Evolutionary conservation across 78 protist species (phyloP).

Genomic region (Andalucia godoyi): DNA sequence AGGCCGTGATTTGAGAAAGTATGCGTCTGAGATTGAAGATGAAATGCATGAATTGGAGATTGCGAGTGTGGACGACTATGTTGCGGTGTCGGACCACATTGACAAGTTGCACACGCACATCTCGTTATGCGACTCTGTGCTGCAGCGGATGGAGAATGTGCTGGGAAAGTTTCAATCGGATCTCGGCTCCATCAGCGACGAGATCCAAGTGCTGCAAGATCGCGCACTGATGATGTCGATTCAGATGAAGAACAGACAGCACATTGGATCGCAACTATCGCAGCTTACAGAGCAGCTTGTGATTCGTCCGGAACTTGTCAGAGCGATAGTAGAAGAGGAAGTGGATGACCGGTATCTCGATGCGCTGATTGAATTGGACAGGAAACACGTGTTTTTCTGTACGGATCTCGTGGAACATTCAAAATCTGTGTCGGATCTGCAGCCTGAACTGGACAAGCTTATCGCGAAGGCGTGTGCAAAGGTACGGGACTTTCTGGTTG

Average conservation of each 20-base stretch:
- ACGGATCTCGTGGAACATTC: too few relatives aligned
- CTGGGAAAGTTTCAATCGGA: constrained; percentile 26
- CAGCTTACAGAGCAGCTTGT: too few relatives aligned
- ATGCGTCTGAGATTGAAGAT: too few relatives aligned
- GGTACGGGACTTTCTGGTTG: constrained; percentile 6
- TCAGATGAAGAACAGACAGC: constrained; percentile 18
- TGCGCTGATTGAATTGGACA: neutral
- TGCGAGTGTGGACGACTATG: too few relatives aligned
- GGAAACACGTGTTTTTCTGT: neutral
- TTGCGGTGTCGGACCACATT: too few relatives aligned
- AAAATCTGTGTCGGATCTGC: too few relatives aligned
- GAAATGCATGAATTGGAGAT: too few relatives aligned
- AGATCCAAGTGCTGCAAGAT: constrained; percentile 41
- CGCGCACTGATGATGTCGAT: constrained; percentile 24
- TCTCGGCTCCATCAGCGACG: constrained; percentile 18
- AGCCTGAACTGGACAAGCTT: too few relatives aligned
- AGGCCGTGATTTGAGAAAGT: too few relatives aligned
- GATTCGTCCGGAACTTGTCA: neutral
- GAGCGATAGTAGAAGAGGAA: neutral
- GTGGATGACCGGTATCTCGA: constrained; percentile 2
- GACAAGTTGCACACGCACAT: constrained; percentile 26
- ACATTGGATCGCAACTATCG: too few relatives aligned
- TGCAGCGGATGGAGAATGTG: constrained; percentile 24
- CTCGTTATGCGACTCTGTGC: constrained; percentile 16
- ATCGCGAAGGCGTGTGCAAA: neutral